Evolutionary conservation across 805 yeast species (phyloP).

Genomic region (Sugiyamaella lignohabitans): DNA sequence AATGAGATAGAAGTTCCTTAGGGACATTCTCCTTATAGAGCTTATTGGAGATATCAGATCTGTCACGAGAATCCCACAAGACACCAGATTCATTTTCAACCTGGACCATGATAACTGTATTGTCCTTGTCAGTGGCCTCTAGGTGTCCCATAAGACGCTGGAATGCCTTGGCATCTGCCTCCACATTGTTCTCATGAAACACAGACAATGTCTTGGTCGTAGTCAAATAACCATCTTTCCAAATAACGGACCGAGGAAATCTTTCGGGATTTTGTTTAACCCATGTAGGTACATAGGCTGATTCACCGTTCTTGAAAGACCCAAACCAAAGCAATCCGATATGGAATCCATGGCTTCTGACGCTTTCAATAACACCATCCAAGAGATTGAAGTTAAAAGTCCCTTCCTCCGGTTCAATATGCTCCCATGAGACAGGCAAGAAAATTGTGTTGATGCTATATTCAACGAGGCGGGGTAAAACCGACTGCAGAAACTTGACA

Average conservation of each 20-base stretch:
- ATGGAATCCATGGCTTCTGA: slow-evolving; percentile 8
- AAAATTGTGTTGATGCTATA: slow-evolving; percentile 15
- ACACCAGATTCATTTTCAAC: slow-evolving; percentile 18
- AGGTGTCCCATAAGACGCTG: slow-evolving; percentile 12
- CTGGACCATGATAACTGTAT: slow-evolving; percentile 18
- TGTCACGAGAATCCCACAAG: slow-evolving; percentile 17
- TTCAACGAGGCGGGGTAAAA: slow-evolving; percentile 10
- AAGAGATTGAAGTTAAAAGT: slow-evolving; percentile 14
- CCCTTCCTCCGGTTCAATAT: slow-evolving; percentile 18
- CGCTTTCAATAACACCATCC: slow-evolving; percentile 6
- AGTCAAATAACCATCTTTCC: slow-evolving; percentile 1
- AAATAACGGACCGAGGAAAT: slow-evolving; percentile 10
- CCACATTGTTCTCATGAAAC: slow-evolving; percentile 8
- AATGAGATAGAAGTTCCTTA: slow-evolving; percentile 3
- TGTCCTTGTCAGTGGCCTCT: slow-evolving; percentile 2
- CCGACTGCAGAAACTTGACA: slow-evolving; percentile 9
- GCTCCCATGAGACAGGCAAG: slow-evolving; percentile 18
- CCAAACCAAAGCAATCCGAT: slow-evolving; percentile 19
- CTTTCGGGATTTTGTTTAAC: slow-evolving; percentile 12
- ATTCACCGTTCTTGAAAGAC: slow-evolving; percentile 18
- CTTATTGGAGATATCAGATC: slow-evolving; percentile 2
- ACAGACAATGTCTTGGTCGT: slow-evolving; percentile 14
- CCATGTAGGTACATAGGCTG: slow-evolving; percentile 15
- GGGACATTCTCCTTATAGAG: slow-evolving; percentile 13
- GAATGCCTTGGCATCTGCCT: slow-evolving; percentile 17